Percentiles rank a stretch among this genome's conserved stretches.
These are phyloP conservation scores for Gracilaria vermiculophylla DNA, from an alignment of 23 red algal genomes.

Conservation along the genomic window DNA sequence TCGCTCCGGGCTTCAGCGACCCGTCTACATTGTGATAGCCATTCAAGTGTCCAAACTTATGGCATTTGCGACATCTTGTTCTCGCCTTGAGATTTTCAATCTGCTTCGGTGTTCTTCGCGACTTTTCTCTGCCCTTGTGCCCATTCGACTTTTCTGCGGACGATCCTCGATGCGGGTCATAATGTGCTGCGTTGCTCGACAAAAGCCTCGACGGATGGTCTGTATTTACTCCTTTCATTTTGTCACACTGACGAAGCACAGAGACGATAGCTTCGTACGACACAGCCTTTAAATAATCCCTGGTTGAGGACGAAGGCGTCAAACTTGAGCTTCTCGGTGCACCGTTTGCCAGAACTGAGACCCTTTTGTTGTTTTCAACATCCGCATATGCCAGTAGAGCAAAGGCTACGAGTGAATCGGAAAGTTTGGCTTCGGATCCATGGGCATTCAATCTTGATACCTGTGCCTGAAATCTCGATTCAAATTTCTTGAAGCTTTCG, in stretches of 20 bases:
- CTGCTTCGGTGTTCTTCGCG: no score
- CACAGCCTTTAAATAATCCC: not conserved
- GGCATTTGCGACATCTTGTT: no score
- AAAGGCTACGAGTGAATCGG: constrained; percentile 17
- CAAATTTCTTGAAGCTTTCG: constrained; percentile 15
- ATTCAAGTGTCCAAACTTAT: no score
- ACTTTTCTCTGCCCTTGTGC: no score
- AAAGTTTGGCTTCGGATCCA: not conserved
- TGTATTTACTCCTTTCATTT: no score
- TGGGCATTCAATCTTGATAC: not conserved
- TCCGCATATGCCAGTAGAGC: not conserved
- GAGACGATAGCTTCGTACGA: not conserved
- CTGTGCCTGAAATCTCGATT: not conserved
- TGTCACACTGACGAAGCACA: not conserved
- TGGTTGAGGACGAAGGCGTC: not conserved
- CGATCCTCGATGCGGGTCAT: not conserved
- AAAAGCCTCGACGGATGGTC: no score
- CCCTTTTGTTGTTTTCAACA: not conserved
- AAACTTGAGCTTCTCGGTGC: not conserved
- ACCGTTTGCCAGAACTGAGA: not conserved
- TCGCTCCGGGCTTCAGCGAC: not conserved
- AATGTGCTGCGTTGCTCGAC: not conserved
- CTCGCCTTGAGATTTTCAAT: no score
- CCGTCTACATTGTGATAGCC: not conserved
- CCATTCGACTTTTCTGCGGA: no score